phyloP scores from a whole-genome alignment of 768 basidiomycete genomes.

The Termitomyces sp. region DNA sequence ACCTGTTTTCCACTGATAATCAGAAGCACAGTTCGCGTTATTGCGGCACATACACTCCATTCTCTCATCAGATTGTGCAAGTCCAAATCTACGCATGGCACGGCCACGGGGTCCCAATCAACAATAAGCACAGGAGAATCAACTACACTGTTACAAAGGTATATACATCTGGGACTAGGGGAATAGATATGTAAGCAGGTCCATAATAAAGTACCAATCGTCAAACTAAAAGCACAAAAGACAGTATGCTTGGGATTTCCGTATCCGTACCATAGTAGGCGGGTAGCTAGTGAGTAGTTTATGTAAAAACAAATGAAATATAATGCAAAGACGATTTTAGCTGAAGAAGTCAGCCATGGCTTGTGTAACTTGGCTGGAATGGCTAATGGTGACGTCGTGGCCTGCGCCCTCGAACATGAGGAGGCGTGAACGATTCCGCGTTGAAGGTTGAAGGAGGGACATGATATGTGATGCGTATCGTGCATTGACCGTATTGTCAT shows the following conservation, averaged over 20 bases:
- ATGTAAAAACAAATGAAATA: background rate
- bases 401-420: slow-evolving; percentile 44
- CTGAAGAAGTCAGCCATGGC: slow-evolving; percentile 28
- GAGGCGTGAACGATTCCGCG: slow-evolving; percentile 30
- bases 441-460: slow-evolving; percentile 32
- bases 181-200: slow-evolving; percentile 1
- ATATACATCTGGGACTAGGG: background rate
- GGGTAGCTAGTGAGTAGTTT: background rate
- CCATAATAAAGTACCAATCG: background rate
- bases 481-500: slow-evolving; percentile 49
- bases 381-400: slow-evolving; percentile 47
- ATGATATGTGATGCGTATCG: slow-evolving; percentile 46
- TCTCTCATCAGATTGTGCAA: background rate
- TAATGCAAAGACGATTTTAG: background rate
- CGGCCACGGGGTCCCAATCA: background rate
- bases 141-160: slow-evolving; percentile 9
- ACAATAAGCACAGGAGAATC: background rate
- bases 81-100: background rate
- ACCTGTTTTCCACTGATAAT: too few species aligned
- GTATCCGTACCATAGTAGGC: background rate
- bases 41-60: too few species aligned
- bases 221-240: slow-evolving; percentile 2
- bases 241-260: background rate
- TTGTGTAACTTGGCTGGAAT: slow-evolving; percentile 27
- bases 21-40: background rate